Percentiles rank a stretch among this genome's conserved stretches.
These are phyloP conservation scores for Capsicum rhomboideum DNA, from an alignment of 257 asterid genomes.

Conservation along the genomic window DNA sequence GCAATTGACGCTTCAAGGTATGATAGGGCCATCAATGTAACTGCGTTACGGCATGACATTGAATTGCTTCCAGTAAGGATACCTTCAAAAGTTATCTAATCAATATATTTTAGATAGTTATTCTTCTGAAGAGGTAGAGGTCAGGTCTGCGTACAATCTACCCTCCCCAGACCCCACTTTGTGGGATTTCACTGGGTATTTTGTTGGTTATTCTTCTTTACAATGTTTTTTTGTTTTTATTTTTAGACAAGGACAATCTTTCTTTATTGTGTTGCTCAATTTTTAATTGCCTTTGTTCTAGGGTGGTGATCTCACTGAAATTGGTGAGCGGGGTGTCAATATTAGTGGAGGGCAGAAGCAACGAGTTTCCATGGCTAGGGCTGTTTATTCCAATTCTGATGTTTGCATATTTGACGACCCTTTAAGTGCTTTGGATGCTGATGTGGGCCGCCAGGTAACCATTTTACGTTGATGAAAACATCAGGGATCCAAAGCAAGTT, in stretches of 20 bases:
- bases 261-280: background rate
- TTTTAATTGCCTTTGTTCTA: conserved; percentile 13
- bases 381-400: conserved; percentile 90
- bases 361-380: conserved; percentile 98
- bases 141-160: too few relatives aligned
- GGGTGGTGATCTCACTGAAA: conserved; percentile 99
- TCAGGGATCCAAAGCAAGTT: background rate
- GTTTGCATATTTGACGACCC: conserved; percentile 94
- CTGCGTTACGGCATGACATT: conserved; percentile 79
- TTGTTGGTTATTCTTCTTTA: background rate
- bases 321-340: conserved; percentile 99
- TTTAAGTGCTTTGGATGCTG: conserved; percentile 97
- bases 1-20: conserved; percentile 52
- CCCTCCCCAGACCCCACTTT: too few relatives aligned
- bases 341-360: conserved; percentile 99
- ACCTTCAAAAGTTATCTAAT: background rate
- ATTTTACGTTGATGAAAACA: background rate
- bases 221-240: background rate
- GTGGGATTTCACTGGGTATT: too few relatives aligned
- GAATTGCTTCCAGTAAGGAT: conserved; percentile 72
- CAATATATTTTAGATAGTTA: background rate
- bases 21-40: conserved; percentile 65
- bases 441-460: conserved; percentile 90
- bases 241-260: background rate
- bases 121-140: too few relatives aligned